Conservation (phyloP, 345 rosid species). For the Xanthoceras sorbifolium region DNA sequence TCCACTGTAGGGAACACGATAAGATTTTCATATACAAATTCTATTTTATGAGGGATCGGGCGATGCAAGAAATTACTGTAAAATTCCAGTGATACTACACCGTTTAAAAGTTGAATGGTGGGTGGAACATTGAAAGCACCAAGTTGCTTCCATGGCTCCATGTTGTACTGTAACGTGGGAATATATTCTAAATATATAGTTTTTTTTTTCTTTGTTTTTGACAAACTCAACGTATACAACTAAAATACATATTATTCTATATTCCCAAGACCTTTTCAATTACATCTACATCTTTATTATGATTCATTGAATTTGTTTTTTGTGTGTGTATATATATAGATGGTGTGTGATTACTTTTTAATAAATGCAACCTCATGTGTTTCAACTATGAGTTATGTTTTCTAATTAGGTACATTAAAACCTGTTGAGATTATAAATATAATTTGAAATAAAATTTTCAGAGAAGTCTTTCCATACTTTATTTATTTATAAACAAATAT, state of each 20-base stretch:
- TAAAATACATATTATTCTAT: too few relatives aligned
- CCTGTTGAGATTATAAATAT: too few relatives aligned
- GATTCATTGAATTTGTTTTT: not conserved
- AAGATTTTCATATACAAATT: too few relatives aligned
- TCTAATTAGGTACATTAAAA: too few relatives aligned
- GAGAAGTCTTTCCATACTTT: too few relatives aligned
- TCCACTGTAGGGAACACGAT: slow-evolving; percentile 33
- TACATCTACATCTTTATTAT: not conserved
- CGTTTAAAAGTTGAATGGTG: not conserved
- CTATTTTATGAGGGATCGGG: not conserved
- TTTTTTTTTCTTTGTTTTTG: not conserved
- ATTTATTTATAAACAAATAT: too few relatives aligned
- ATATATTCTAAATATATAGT: not conserved
- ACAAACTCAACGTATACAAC: not conserved
- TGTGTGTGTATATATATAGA: too few relatives aligned
- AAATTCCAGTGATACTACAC: slow-evolving; percentile 2
- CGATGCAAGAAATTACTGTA: not conserved
- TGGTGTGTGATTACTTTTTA: too few relatives aligned
- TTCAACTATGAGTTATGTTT: too few relatives aligned
- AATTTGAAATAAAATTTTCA: too few relatives aligned
- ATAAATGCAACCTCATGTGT: too few relatives aligned
- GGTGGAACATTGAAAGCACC: not conserved
- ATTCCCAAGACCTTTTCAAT: not conserved
- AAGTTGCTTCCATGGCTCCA: slow-evolving; percentile 2
- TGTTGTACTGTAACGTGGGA: not conserved